Conservation (phyloP, 495 filamentous ascomycete genomes). For the Cercophora sp. region DNA sequence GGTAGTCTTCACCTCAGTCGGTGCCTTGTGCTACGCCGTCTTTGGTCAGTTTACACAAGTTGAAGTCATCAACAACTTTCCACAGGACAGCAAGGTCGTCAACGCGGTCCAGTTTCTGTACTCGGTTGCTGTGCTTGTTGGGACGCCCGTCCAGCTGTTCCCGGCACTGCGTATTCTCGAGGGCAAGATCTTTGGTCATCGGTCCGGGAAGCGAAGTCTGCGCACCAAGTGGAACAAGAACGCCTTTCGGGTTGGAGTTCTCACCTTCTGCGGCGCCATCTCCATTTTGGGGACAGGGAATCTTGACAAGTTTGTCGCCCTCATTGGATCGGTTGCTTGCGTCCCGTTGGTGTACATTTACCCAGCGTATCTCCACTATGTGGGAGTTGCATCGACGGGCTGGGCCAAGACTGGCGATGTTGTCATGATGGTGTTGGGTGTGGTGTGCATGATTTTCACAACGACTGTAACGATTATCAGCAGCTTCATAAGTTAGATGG, state of each 20-base stretch:
- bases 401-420: conserved; percentile 50
- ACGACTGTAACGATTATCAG: conserved; percentile 51
- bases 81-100: conserved; percentile 57
- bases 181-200: conserved; percentile 46
- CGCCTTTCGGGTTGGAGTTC: conserved; percentile 46
- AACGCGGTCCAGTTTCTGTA: conserved; percentile 65
- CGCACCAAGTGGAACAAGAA: conserved; percentile 67
- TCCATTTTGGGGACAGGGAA: conserved; percentile 54
- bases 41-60: conserved; percentile 56
- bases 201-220: conserved; percentile 51
- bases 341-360: conserved; percentile 95
- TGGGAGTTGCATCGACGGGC: conserved; percentile 49
- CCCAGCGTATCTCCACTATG: conserved; percentile 63
- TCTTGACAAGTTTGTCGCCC: conserved; percentile 60
- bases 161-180: conserved; percentile 61
- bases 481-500: too few relatives aligned
- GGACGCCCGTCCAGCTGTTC: conserved; percentile 62
- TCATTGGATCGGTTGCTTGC: conserved; percentile 61
- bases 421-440: conserved; percentile 52
- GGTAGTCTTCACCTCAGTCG: conserved; percentile 58
- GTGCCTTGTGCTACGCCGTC: conserved; percentile 60
- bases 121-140: conserved; percentile 58
- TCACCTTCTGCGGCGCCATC: conserved; percentile 48
- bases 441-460: conserved; percentile 59
- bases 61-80: conserved; percentile 63